Conservation (phyloP, 371 early-diverging fungal genomes). For the Zopfochytrium polystomum region DNA sequence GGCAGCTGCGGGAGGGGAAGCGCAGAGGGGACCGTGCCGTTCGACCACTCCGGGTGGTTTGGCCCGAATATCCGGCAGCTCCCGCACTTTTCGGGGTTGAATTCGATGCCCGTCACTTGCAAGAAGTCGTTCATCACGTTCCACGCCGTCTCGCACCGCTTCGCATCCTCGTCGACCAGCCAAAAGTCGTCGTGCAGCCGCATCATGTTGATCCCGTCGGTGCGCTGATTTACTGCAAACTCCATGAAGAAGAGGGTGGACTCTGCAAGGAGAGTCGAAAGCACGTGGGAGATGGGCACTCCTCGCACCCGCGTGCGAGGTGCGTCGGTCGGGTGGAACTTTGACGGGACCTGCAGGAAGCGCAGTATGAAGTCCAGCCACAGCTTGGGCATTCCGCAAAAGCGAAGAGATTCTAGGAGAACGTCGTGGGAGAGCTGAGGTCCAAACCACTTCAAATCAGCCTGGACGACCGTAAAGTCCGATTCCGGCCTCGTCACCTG, state of each 20-base stretch:
- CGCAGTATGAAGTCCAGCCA: neutral
- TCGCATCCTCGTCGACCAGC: neutral
- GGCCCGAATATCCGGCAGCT: neutral
- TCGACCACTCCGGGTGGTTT: neutral
- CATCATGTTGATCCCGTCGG: neutral
- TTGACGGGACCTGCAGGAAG: conserved; percentile 1
- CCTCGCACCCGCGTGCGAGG: neutral
- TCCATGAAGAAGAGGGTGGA: conserved; percentile 6
- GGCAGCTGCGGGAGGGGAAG: conserved; percentile 1
- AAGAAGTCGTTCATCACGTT: neutral
- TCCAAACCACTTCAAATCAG: conserved; percentile 1
- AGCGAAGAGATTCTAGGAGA: neutral
- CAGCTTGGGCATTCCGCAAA: neutral
- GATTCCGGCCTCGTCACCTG: no score
- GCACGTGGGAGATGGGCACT: conserved; percentile 3
- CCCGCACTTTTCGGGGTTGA: conserved; percentile 8
- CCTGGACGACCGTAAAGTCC: conserved; percentile 1
- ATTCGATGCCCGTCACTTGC: neutral
- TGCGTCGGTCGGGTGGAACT: neutral
- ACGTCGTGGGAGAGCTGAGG: neutral
- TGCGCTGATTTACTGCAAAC: neutral
- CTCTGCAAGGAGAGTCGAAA: conserved; percentile 8
- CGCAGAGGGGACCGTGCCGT: neutral
- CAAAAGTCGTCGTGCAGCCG: conserved; percentile 13
- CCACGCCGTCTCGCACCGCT: neutral